Percentiles rank a stretch among this genome's conserved stretches.
Conservation (phyloP, 192 early-diverging fungal genomes). For the Pilaira anomala region DNA sequence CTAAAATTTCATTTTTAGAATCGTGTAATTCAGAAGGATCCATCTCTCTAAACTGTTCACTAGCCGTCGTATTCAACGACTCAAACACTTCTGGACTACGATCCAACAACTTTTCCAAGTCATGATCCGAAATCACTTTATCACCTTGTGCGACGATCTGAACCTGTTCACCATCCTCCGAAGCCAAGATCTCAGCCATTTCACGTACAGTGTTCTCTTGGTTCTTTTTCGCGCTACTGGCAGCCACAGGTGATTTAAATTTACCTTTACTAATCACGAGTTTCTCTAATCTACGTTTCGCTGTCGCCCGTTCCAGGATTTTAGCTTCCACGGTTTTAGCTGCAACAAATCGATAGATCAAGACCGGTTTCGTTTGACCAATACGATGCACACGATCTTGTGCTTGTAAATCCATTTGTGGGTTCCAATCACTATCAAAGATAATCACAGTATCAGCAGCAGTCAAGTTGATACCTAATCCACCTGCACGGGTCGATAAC, state of each 20-base stretch:
- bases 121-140: conserved; percentile 53
- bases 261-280: conserved; percentile 89
- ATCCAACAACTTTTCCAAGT: conserved; percentile 54
- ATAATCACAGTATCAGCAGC: conserved; percentile 95
- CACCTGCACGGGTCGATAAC: conserved; percentile 93
- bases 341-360: conserved; percentile 87
- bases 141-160: conserved; percentile 55
- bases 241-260: conserved; percentile 58
- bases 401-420: conserved; percentile 97
- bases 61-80: conserved; percentile 19
- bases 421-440: conserved; percentile 97
- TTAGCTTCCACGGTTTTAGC: conserved; percentile 81
- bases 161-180: conserved; percentile 69
- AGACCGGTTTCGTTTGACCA: conserved; percentile 88
- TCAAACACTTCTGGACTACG: conserved; percentile 48
- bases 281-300: conserved; percentile 88
- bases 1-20: conserved; percentile 47
- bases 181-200: conserved; percentile 67
- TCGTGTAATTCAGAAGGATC: conserved; percentile 41
- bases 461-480: conserved; percentile 95
- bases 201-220: conserved; percentile 58
- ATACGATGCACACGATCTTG: conserved; percentile 96
- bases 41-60: conserved; percentile 46
- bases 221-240: conserved; percentile 15
- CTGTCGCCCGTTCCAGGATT: conserved; percentile 76